Base-by-base conservation (phyloP, 495 filamentous ascomycete species). In the Neurospora tetraspora region DNA sequence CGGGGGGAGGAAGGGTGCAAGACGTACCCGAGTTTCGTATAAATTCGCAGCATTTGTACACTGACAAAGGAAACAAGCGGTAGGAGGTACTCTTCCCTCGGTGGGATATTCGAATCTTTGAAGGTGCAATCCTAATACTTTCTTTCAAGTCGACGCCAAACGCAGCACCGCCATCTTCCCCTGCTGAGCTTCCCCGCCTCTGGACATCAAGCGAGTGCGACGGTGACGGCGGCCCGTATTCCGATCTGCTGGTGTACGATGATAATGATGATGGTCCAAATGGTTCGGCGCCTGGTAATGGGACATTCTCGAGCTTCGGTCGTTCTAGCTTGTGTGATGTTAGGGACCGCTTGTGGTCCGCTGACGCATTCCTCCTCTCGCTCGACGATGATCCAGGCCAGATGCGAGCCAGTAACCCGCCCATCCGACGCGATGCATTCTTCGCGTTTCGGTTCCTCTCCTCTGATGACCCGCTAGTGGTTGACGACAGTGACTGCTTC, bases 31-130 rank as follows among this genome's bases (percentile, higher is more conserved):
- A 71, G 2, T 45, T 38, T 9, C 73, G 76, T 16, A 80, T 80
- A 37, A 76, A 80, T 37, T 80, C 78, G 72, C 75, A 78, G 70
- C 76, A 79, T 39, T 79, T 80, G 71, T 80, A 74, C 5, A 80
- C 71, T n/a, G 70, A 45, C 16, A 78, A 16, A 1, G 79, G 79
- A 20, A 76, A 77, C 1, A 73, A 73, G 7, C 79, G 69, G 9
- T 78, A 72, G 34, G 79, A 80, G 3, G 75, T 77, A 31, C 71
- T 69, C 8, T 69, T 70, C 1, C 79, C 79, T 40, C 74, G 76
- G 74, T 80, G 79, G 0, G 78, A 80, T 18, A 80, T 77, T 39
- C 79, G 27, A 68, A 77, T 78, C 39, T 73, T 74, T 40, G 76
- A 77, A 1, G 78, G 79, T 6, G 79, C 79, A 0, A 75, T 38